Percentiles rank a stretch among this genome's conserved stretches.
Conservation (phyloP, 768 basidiomycete species). For the Rhodosporidiobolus sp. region DNA sequence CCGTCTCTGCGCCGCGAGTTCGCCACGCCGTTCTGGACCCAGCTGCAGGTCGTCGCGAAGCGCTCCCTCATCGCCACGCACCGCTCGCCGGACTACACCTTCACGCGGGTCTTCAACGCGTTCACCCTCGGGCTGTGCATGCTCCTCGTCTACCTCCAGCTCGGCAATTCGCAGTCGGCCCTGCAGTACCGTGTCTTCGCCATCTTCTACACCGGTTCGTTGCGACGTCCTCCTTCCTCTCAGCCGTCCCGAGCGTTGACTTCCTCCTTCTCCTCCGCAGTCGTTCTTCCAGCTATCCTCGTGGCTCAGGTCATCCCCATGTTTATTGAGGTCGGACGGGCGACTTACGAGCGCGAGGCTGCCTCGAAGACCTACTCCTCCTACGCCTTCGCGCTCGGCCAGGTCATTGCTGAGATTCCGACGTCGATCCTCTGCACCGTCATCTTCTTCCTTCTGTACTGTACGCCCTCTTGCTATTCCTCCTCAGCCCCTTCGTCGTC, state of each 20-base stretch:
- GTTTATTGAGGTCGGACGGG: slow-evolving; percentile 58
- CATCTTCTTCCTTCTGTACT: slow-evolving; percentile 64
- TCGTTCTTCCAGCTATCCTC: slow-evolving; percentile 60
- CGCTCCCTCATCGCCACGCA: slow-evolving; percentile 70
- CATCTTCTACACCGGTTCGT: background rate
- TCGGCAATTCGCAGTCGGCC: background rate
- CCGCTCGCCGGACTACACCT: slow-evolving; percentile 70
- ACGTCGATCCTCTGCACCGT: slow-evolving; percentile 66
- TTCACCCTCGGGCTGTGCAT: slow-evolving; percentile 58
- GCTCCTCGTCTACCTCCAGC: slow-evolving; percentile 58
- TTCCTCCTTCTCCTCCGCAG: no score
- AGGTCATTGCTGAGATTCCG: slow-evolving; percentile 75
- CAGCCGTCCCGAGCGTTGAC: no score
- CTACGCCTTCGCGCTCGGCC: slow-evolving; percentile 75
- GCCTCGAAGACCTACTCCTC: slow-evolving; percentile 81
- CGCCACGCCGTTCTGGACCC: slow-evolving; percentile 70
- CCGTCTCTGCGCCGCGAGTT: slow-evolving; percentile 44
- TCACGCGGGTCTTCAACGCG: slow-evolving; percentile 60
- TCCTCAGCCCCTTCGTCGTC: background rate
- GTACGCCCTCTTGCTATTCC: slow-evolving; percentile 1
- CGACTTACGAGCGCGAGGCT: slow-evolving; percentile 55
- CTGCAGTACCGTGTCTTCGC: background rate
- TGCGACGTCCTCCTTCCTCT: no score
- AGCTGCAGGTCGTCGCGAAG: slow-evolving; percentile 64
- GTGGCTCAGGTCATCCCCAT: slow-evolving; percentile 76